Evolutionary conservation across 495 filamentous ascomycete species (phyloP).

Genomic region (Penicillium antarcticum): DNA sequence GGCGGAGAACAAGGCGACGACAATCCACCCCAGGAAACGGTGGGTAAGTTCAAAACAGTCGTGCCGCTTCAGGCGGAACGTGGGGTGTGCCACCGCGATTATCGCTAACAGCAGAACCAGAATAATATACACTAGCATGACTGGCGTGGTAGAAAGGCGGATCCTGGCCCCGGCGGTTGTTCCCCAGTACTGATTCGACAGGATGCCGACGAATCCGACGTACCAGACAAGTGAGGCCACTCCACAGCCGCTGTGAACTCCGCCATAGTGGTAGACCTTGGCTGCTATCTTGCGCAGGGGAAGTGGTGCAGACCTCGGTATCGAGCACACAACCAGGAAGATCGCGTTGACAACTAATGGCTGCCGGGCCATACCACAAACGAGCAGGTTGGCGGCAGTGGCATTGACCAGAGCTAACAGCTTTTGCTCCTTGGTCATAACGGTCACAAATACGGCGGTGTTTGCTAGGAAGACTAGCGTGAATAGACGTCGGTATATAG

Average conservation of each 20-base stretch:
- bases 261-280: slow-evolving; percentile 76
- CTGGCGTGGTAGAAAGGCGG: slow-evolving; percentile 27
- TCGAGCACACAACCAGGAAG: slow-evolving; percentile 56
- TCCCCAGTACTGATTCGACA: slow-evolving; percentile 47
- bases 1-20: slow-evolving; percentile 46
- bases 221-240: slow-evolving; percentile 70
- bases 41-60: slow-evolving; percentile 57
- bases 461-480: slow-evolving; percentile 51
- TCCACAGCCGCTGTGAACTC: slow-evolving; percentile 70
- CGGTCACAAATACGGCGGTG: slow-evolving; percentile 42
- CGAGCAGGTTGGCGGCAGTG: slow-evolving; percentile 48
- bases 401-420: slow-evolving; percentile 46
- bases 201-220: slow-evolving; percentile 49
- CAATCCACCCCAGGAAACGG: slow-evolving; percentile 53
- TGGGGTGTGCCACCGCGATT: slow-evolving; percentile 40
- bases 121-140: slow-evolving; percentile 38
- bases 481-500: slow-evolving; percentile 53
- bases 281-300: slow-evolving; percentile 61
- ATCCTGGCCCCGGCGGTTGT: slow-evolving; percentile 12
- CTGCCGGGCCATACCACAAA: slow-evolving; percentile 62
- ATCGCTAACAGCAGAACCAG: slow-evolving; percentile 40
- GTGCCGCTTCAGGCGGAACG: slow-evolving; percentile 45
- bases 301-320: slow-evolving; percentile 61
- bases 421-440: slow-evolving; percentile 34
- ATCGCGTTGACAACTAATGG: slow-evolving; percentile 73